These are phyloP conservation scores for Colletotrichum godetiae DNA, from an alignment of 2,329 filamentous ascomycete species.

Conservation along the genomic window DNA sequence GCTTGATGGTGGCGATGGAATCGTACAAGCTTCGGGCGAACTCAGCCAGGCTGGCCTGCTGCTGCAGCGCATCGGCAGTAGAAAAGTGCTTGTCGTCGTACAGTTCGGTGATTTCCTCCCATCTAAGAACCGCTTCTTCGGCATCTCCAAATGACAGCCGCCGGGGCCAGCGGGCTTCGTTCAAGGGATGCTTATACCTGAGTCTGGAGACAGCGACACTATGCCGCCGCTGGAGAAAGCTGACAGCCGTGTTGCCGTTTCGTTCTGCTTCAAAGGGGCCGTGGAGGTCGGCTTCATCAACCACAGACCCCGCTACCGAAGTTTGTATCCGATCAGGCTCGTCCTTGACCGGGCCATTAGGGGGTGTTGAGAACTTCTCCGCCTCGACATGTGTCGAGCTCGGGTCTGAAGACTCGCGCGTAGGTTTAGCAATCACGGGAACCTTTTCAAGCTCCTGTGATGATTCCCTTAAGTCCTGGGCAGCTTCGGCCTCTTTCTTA, in stretches of 20 bases:
- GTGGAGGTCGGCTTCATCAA: conserved; percentile 69
- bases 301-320: conserved; percentile 69
- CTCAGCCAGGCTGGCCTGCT: conserved; percentile 53
- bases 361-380: conserved; percentile 9
- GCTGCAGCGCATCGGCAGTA: conserved; percentile 33
- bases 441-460: conserved; percentile 13
- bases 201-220: conserved; percentile 58
- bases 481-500: conserved; percentile 31
- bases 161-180: conserved; percentile 75
- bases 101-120: conserved; percentile 66
- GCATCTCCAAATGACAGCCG: conserved; percentile 81
- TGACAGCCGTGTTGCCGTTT: conserved; percentile 54
- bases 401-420: conserved; percentile 13
- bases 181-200: conserved; percentile 46
- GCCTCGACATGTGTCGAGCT: conserved; percentile 19
- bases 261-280: conserved; percentile 63
- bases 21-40: conserved; percentile 67
- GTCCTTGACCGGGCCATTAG: conserved; percentile 23
- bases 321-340: conserved; percentile 38
- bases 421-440: not conserved
- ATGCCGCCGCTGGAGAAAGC: conserved; percentile 71
- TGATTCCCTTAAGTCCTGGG: conserved; percentile 10
- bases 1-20: conserved; percentile 62
- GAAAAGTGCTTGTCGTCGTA: conserved; percentile 44
- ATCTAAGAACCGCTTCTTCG: conserved; percentile 78